A percentile compares a stretch with the other conserved stretches of the same genome.
Evolutionary conservation across 495 filamentous ascomycete species (phyloP).

Genomic region (Daldinia childiae): DNA sequence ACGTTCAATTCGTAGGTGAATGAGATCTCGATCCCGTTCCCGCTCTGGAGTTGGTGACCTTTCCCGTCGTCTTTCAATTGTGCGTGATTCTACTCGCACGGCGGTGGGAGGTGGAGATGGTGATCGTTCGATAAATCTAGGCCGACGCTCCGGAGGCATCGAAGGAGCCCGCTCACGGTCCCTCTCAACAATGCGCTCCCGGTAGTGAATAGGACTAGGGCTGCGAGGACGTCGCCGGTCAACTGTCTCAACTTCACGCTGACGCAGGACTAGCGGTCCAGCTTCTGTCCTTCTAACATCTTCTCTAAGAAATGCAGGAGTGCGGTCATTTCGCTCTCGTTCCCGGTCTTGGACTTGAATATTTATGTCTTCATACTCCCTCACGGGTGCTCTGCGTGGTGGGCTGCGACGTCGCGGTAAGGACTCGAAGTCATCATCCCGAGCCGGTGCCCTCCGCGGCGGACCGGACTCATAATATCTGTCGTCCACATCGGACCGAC

Average conservation of each 20-base stretch:
- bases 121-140: conserved; percentile 48
- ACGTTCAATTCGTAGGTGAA: conserved; percentile 55
- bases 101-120: conserved; percentile 51
- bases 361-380: conserved; percentile 52
- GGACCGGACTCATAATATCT: conserved; percentile 48
- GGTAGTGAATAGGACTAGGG: conserved; percentile 55
- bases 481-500: conserved; percentile 53
- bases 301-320: conserved; percentile 55
- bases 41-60: conserved; percentile 46
- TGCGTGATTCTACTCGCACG: conserved; percentile 41
- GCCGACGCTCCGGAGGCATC: conserved; percentile 40
- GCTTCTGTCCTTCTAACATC: conserved; percentile 51
- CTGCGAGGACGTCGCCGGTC: conserved; percentile 53
- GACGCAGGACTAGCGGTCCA: conserved; percentile 55
- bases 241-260: conserved; percentile 56
- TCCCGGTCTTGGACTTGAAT: conserved; percentile 50
- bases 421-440: conserved; percentile 37
- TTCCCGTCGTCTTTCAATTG: conserved; percentile 41
- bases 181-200: conserved; percentile 56
- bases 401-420: conserved; percentile 49
- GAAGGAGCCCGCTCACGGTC: conserved; percentile 49
- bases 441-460: conserved; percentile 27
- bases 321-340: conserved; percentile 44
- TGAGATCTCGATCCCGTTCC: conserved; percentile 49
- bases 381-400: conserved; percentile 45